Evolutionary conservation across 306 rosid species (phyloP).

Genomic region (Malus sieversii): DNA sequence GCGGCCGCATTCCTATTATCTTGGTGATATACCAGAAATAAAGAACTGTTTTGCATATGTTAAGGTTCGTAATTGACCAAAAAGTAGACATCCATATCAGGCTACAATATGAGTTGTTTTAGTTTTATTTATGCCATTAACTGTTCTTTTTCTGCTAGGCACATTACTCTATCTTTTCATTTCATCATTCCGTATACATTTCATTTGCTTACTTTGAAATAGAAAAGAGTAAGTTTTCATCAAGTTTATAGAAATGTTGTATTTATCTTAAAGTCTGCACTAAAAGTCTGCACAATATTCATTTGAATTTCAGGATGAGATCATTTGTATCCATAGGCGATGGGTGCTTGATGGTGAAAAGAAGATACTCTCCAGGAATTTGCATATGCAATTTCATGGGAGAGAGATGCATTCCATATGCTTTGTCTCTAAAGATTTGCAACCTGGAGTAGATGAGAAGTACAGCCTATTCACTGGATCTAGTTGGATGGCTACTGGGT

Average conservation of each 20-base stretch:
- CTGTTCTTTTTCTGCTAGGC: not conserved
- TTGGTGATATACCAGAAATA: constrained; percentile 80
- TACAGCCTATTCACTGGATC: constrained; percentile 29
- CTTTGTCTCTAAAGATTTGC: constrained; percentile 45
- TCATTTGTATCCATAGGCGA: constrained; percentile 55
- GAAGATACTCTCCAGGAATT: constrained; percentile 62
- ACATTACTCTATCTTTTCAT: not conserved
- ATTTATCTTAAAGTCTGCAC: not conserved
- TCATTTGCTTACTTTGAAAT: not conserved
- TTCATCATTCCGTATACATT: not conserved
- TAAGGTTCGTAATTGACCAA: constrained; percentile 45
- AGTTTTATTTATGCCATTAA: not conserved
- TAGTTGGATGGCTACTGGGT: constrained; percentile 83
- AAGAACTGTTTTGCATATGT: constrained; percentile 86
- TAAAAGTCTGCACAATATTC: not conserved
- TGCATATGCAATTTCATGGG: constrained; percentile 92
- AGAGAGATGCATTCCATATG: constrained; percentile 93
- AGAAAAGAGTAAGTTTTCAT: not conserved
- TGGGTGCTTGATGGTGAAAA: constrained; percentile 42
- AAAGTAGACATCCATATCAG: not conserved
- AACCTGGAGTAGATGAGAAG: constrained; percentile 28
- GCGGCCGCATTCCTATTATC: constrained; percentile 81
- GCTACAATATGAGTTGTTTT: not conserved
- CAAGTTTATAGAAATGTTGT: too few relatives aligned
- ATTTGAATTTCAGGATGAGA: constrained; percentile 60